Evolutionary conservation across 441 rosid genomes (phyloP).

Genomic region (Populus hybrid): DNA sequence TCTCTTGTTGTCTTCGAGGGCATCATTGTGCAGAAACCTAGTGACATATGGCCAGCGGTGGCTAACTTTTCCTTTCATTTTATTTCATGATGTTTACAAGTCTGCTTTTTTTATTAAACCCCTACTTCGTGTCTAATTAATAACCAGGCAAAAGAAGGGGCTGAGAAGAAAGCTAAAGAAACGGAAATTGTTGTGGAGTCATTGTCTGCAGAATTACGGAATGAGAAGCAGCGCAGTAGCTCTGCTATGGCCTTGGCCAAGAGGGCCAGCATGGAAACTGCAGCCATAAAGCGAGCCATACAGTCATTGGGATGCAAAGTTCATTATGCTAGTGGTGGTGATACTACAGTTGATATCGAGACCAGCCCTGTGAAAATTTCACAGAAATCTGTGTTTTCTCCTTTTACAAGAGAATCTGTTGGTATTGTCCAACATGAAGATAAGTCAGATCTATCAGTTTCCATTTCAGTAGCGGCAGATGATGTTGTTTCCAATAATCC

Average conservation of each 20-base stretch:
- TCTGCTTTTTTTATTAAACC: background rate
- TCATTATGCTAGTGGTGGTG: slow-evolving; percentile 57
- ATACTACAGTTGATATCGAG: slow-evolving; percentile 58
- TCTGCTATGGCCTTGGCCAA: slow-evolving; percentile 64
- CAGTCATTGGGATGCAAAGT: slow-evolving; percentile 90
- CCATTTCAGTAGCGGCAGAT: slow-evolving; percentile 58
- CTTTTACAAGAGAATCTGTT: slow-evolving; percentile 30
- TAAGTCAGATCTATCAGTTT: slow-evolving; percentile 70
- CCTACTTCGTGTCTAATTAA: slow-evolving; percentile 2
- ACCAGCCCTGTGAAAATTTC: slow-evolving; percentile 26
- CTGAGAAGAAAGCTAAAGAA: slow-evolving; percentile 70
- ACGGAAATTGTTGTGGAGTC: slow-evolving; percentile 49
- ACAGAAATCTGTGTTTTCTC: slow-evolving; percentile 23
- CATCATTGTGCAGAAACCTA: background rate
- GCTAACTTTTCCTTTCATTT: background rate
- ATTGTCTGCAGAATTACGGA: slow-evolving; percentile 55
- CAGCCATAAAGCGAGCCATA: slow-evolving; percentile 73
- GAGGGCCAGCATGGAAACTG: slow-evolving; percentile 68
- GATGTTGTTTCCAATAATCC: slow-evolving; percentile 40
- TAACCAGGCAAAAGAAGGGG: slow-evolving; percentile 73
- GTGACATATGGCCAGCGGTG: background rate
- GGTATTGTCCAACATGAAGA: slow-evolving; percentile 33
- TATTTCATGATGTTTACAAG: too few species aligned
- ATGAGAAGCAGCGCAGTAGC: slow-evolving; percentile 65
- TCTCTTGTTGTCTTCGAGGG: background rate